Evolutionary conservation across 2,329 filamentous ascomycete species (phyloP), one percentile per base, ranked within the genome.

Genomic region (Epicoccum sorghinum): DNA sequence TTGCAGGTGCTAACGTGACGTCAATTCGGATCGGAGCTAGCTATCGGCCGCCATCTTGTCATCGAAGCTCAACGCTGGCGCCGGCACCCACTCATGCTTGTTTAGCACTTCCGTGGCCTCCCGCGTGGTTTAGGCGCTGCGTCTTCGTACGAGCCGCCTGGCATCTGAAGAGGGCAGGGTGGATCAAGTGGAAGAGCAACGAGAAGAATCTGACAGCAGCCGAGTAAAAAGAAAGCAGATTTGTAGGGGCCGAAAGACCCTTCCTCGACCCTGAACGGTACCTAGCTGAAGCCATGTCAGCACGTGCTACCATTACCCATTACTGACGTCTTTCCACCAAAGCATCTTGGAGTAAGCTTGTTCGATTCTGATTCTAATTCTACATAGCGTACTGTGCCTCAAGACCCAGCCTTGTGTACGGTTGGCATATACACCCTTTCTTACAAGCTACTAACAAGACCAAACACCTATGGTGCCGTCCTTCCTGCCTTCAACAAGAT

Each of bases 391-490:
- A 52, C 56, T 50, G 44, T 48, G 51, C 51, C 49, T 42, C 25
- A 37, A 46, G 51, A 49, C 35, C 41, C 52, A 57, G 51, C 51
- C 30, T 45, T 56, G 51, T 56, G 49, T 57, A 18, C 18, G 18
- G 18, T 18, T 18, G 18, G 18, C 3, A 18, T 18, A 18, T 18
- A 64, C 62, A 60, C 30, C n/a, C 4, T 14, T 27, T 37, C 37
- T 14, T 13, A 32, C 38, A 48, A 7, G 32, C 3, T 18, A n/a
- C 59, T 61, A 75, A 52, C 73, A 76, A 7, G 73, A 75, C 95
- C 95, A 99, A 45, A 96, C 89, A 35, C 93, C 95, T 27, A 99
- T 87, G 48, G 89, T 84, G 50, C 95, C 95, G 71, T 97, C 91
- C 66, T 84, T 87, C 61, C 95, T 85, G 33, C 95, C 95, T 75